phyloP scores from a whole-genome alignment of 2,329 filamentous ascomycete genomes.

The Monilinia laxa region DNA sequence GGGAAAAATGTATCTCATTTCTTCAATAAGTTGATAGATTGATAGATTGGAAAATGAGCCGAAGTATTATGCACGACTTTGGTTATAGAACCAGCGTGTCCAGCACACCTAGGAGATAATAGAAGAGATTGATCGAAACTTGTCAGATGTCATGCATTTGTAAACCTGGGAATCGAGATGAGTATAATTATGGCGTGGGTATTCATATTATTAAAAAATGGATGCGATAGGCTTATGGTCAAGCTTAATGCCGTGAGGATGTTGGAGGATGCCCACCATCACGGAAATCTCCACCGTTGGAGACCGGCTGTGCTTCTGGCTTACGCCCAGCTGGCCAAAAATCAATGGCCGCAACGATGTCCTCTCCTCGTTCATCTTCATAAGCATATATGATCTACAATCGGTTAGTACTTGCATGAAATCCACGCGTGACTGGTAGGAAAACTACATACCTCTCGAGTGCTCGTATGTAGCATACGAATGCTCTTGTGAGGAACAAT shows the following conservation, averaged over 20 bases:
- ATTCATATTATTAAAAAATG: slow-evolving; percentile 22
- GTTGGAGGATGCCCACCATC: slow-evolving; percentile 31
- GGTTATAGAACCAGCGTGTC: slow-evolving; percentile 22
- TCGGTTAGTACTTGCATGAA: slow-evolving; percentile 29
- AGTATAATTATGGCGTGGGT: slow-evolving; percentile 20
- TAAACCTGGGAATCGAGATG: slow-evolving; percentile 20
- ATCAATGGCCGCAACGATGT: slow-evolving; percentile 91
- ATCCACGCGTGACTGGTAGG: slow-evolving; percentile 5
- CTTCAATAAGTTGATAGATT: slow-evolving; percentile 19
- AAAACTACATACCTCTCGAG: slow-evolving; percentile 73
- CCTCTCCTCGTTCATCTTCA: slow-evolving; percentile 90
- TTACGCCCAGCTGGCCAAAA: slow-evolving; percentile 65
- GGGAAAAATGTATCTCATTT: slow-evolving; percentile 19
- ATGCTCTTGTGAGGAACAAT: slow-evolving; percentile 97
- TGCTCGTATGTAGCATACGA: slow-evolving; percentile 94
- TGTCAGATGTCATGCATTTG: slow-evolving; percentile 23
- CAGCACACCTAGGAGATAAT: slow-evolving; percentile 23
- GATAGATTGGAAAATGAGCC: slow-evolving; percentile 18
- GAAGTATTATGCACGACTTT: slow-evolving; percentile 24
- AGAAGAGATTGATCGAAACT: slow-evolving; percentile 21
- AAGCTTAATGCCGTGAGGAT: slow-evolving; percentile 34
- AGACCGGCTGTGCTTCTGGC: slow-evolving; percentile 33
- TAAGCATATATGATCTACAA: slow-evolving; percentile 91
- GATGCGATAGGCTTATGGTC: slow-evolving; percentile 8
- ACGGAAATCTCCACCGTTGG: slow-evolving; percentile 27